Evolutionary conservation across 495 filamentous ascomycete species (phyloP).

Genomic region (Viridothelium virens): DNA sequence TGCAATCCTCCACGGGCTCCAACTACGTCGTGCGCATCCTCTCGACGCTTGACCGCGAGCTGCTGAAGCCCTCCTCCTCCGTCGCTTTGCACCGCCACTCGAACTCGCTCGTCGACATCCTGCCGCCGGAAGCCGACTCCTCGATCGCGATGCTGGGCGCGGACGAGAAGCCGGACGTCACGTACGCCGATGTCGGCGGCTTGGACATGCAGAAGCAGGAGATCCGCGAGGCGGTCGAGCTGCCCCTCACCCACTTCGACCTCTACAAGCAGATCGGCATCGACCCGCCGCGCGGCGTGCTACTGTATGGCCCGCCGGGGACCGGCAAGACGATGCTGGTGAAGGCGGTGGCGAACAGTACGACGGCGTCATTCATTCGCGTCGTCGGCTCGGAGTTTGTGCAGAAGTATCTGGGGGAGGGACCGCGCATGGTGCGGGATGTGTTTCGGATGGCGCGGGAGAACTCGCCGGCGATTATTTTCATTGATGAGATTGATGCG

Average conservation of each 20-base stretch:
- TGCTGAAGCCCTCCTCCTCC: slow-evolving; percentile 93
- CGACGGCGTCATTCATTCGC: slow-evolving; percentile 95
- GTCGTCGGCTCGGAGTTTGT: slow-evolving; percentile 98
- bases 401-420: slow-evolving; percentile 96
- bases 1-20: slow-evolving; percentile 94
- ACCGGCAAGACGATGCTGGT: slow-evolving; percentile 99
- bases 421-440: slow-evolving; percentile 96
- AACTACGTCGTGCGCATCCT: slow-evolving; percentile 99
- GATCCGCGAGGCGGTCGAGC: slow-evolving; percentile 92
- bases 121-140: slow-evolving; percentile 94
- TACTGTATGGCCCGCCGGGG: slow-evolving; percentile 92
- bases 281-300: slow-evolving; percentile 90
- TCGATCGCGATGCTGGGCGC: slow-evolving; percentile 96
- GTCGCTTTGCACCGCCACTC: slow-evolving; percentile 97
- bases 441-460: slow-evolving; percentile 99
- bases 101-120: slow-evolving; percentile 95
- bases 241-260: slow-evolving; percentile 94
- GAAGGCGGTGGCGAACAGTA: slow-evolving; percentile 96
- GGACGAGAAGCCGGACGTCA: slow-evolving; percentile 96
- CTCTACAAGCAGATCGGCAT: slow-evolving; percentile 98
- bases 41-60: slow-evolving; percentile 95
- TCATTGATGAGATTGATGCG: slow-evolving; percentile 98
- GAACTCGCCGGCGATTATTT: slow-evolving; percentile 96
- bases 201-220: slow-evolving; percentile 99
- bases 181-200: slow-evolving; percentile 95